Percentiles rank a stretch among this genome's conserved stretches.
These are phyloP conservation scores for Didymella pomorum DNA, from an alignment of 2,329 filamentous ascomycete genomes.

Conservation along the genomic window DNA sequence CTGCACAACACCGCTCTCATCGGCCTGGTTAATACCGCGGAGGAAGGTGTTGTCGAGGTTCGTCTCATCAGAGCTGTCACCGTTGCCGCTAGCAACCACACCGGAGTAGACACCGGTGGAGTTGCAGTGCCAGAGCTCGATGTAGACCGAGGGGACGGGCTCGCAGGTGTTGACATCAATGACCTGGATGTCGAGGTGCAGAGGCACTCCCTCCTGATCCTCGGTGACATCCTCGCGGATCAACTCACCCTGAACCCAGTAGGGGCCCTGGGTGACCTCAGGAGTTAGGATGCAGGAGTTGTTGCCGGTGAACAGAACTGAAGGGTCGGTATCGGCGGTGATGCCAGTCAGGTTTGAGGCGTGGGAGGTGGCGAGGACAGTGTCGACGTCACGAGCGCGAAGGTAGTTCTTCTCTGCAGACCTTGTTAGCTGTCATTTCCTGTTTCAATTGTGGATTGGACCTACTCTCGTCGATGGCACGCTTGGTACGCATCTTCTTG, in stretches of 20 bases:
- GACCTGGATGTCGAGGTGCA: conserved; percentile 62
- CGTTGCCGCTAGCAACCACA: conserved; percentile 54
- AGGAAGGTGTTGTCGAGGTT: conserved; percentile 53
- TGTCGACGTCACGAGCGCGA: conserved; percentile 39
- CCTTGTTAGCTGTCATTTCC: conserved; percentile 14
- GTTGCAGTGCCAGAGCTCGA: conserved; percentile 64
- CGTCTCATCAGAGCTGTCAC: conserved; percentile 46
- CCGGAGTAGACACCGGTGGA: conserved; percentile 46
- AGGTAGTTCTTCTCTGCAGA: conserved; percentile 37
- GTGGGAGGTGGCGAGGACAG: conserved; percentile 41
- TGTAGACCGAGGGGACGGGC: conserved; percentile 56
- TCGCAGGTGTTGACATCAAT: conserved; percentile 64
- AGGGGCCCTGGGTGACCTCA: conserved; percentile 46
- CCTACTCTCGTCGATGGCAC: conserved; percentile 36
- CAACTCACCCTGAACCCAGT: conserved; percentile 60
- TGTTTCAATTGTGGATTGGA: neutral
- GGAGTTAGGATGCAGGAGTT: conserved; percentile 47
- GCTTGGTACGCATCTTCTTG: conserved; percentile 52
- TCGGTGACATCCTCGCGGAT: conserved; percentile 60
- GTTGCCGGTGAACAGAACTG: conserved; percentile 43
- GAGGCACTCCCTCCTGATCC: conserved; percentile 57
- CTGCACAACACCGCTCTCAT: conserved; percentile 58
- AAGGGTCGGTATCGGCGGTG: conserved; percentile 37
- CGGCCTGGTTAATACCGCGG: conserved; percentile 58
- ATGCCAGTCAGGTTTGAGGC: conserved; percentile 42